Conservation (phyloP, 768 basidiomycete genomes). For the Tylopilus cervinicoccineus region DNA sequence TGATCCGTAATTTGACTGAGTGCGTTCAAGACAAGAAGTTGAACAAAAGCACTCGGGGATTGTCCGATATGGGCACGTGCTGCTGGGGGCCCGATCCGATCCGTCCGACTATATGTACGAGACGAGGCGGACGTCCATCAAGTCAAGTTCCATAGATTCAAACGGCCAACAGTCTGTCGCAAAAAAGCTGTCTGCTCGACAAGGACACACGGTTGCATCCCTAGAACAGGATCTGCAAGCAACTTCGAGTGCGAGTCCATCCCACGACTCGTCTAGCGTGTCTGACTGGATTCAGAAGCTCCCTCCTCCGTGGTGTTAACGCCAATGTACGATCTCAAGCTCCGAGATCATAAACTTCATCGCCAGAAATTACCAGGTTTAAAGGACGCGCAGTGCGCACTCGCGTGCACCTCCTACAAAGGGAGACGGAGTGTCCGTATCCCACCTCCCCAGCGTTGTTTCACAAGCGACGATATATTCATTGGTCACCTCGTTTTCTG, state of each 20-base stretch:
- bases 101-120: no score
- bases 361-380: background rate
- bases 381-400: background rate
- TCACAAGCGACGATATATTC: no score
- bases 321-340: background rate
- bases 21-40: constrained; percentile 20
- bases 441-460: no score
- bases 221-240: background rate
- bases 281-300: no score
- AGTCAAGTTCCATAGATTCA: background rate
- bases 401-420: background rate
- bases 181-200: background rate
- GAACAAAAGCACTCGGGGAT: background rate
- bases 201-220: background rate
- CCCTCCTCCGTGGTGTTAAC: background rate
- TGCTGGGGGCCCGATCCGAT: no score
- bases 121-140: no score
- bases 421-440: background rate
- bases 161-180: background rate
- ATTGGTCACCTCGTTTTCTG: no score
- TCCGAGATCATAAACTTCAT: background rate
- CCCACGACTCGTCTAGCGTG: no score
- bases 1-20: constrained; percentile 35
- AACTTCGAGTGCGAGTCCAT: background rate
- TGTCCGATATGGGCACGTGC: no score